Evolutionary conservation across 306 rosid species (phyloP).

Genomic region (Astragalus membranaceus): DNA sequence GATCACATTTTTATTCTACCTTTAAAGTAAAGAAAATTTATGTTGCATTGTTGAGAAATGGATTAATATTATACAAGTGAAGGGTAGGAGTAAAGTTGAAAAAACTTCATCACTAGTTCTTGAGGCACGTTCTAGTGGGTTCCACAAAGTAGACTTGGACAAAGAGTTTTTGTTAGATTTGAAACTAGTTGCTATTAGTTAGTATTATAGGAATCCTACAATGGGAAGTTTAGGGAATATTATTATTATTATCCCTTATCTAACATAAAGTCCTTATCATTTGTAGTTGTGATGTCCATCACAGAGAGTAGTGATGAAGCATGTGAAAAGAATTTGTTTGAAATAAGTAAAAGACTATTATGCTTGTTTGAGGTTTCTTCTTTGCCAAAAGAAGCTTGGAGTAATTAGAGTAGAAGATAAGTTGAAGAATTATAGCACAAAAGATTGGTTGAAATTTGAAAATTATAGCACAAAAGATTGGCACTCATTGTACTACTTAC

Average conservation of each 20-base stretch:
- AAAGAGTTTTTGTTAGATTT: not conserved
- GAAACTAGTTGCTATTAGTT: not conserved
- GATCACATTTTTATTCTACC: conserved; percentile 34
- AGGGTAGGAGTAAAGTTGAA: conserved; percentile 48
- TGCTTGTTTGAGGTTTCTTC: not conserved
- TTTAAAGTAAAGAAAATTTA: conserved; percentile 63
- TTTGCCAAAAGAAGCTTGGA: not conserved
- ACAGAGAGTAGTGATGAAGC: not conserved
- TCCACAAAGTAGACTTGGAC: conserved; percentile 14
- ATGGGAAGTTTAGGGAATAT: not conserved
- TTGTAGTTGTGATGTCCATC: conserved; percentile 16
- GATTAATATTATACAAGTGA: conserved; percentile 13
- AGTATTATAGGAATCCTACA: not conserved
- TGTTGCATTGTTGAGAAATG: conserved; percentile 18
- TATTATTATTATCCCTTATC: not conserved
- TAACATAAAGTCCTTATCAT: not conserved
- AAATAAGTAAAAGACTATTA: not conserved
- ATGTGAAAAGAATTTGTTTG: not conserved
- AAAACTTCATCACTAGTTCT: not conserved
- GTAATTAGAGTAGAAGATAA: not conserved
- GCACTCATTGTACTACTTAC: not conserved
- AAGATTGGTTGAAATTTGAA: not conserved
- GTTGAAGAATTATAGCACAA: not conserved
- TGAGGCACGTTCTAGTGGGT: conserved; percentile 31
- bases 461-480: not conserved